phyloP scores from a whole-genome alignment of 2,329 filamentous ascomycete genomes.

The Cucurbitaria berberidis region DNA sequence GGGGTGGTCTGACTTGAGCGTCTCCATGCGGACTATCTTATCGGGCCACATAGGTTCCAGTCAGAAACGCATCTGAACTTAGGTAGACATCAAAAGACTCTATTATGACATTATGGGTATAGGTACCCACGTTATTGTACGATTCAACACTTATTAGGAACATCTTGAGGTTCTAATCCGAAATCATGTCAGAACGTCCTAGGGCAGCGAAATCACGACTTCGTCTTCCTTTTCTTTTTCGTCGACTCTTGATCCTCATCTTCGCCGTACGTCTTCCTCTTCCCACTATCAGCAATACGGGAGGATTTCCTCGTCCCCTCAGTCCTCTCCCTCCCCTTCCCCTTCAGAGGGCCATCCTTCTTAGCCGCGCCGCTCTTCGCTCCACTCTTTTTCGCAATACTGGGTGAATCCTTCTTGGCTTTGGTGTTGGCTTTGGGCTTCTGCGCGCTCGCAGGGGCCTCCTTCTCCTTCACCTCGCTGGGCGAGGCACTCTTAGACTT shows the following conservation, averaged over 20 bases:
- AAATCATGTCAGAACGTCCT: too few species aligned
- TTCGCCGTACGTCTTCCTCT: constrained; percentile 28
- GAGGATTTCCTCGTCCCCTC: constrained; percentile 29
- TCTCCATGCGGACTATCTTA: constrained; percentile 2
- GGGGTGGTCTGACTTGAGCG: constrained; percentile 1
- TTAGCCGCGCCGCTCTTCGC: constrained; percentile 23
- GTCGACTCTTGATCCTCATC: constrained; percentile 20
- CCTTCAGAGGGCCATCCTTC: constrained; percentile 19
- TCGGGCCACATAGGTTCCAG: constrained; percentile 1
- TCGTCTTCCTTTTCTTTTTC: constrained; percentile 26
- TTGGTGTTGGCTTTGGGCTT: constrained; percentile 30
- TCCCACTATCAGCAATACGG: constrained; percentile 22
- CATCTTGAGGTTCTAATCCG: too few species aligned
- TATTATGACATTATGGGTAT: not conserved
- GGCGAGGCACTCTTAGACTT: constrained; percentile 12
- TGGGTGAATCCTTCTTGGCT: constrained; percentile 15
- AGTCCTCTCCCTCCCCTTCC: constrained; percentile 22
- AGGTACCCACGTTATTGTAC: too few species aligned
- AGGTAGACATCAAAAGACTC: not conserved
- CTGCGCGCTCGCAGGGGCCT: constrained; percentile 25
- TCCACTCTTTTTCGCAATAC: constrained; percentile 20
- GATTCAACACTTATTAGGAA: too few species aligned
- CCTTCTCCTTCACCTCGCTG: constrained; percentile 16
- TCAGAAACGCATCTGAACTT: constrained; percentile 3
- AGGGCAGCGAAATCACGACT: constrained; percentile 8